phyloP scores from a whole-genome alignment of 495 filamentous ascomycete genomes.

The Margaritispora aquatica region DNA sequence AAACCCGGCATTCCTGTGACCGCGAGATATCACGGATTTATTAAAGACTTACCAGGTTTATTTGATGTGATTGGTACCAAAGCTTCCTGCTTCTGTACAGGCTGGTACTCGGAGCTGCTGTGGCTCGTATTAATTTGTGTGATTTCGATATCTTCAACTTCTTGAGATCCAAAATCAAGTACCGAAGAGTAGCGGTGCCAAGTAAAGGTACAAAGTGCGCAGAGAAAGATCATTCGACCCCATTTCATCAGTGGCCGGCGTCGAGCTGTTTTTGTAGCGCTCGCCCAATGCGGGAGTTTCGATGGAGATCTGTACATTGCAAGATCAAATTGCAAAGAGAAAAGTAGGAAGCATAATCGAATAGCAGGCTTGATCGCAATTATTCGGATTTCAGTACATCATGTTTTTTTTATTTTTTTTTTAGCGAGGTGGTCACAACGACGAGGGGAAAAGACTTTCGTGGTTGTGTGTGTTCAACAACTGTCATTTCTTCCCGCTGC shows the following conservation, averaged over 20 bases:
- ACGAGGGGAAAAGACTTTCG: too few relatives aligned
- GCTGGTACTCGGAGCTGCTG: neutral
- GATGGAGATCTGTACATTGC: neutral
- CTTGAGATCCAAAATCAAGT: neutral
- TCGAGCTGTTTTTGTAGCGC: neutral
- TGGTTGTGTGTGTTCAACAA: too few relatives aligned
- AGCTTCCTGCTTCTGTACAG: neutral
- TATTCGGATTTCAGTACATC: too few relatives aligned
- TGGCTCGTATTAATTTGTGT: neutral
- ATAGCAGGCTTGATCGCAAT: too few relatives aligned
- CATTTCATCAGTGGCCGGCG: neutral
- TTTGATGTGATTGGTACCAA: too few relatives aligned
- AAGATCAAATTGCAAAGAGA: neutral
- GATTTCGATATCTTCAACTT: neutral
- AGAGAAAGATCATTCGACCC: neutral
- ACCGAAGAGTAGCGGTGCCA: neutral
- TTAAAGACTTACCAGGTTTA: too few relatives aligned
- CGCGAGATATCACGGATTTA: too few relatives aligned
- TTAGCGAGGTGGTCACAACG: too few relatives aligned
- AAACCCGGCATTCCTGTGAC: too few relatives aligned
- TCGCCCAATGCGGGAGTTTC: neutral
- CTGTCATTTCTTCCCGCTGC: too few relatives aligned
- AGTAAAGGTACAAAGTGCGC: neutral
- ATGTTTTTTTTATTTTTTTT: too few relatives aligned
- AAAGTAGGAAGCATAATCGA: neutral